Base-by-base conservation (phyloP, 2,329 filamentous ascomycete species). In the Exutisphaerella laricina region DNA sequence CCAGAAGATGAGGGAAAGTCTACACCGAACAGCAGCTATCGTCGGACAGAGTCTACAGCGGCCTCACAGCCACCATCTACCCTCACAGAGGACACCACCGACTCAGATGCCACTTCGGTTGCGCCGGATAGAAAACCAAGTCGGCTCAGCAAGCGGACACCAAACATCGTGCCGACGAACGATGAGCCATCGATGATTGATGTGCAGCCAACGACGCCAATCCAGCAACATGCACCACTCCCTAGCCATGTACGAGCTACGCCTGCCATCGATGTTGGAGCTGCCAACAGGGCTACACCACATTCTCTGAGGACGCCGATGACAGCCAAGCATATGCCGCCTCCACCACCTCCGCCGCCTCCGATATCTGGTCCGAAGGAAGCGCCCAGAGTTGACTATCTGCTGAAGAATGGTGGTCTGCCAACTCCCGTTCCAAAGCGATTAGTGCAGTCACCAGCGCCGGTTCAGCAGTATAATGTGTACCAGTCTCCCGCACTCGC, bases 321-420 rank as follows among this genome's bases (percentile, higher is more conserved):
- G 33, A 56, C 58, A 16, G 53, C 56, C 4, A 51, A 49, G 38
- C 50, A 55, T 40, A 46, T 53, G 42, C 50, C 42, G 13, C 66
- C 77, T 26, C 71, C 70, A 12, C 79, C 87, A 1, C 87, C 86
- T 0, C 88, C 85, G 2, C 84, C 87, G 1, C 81, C 84, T 1
- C 77, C 88, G 6, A 77, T 80, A 53, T 70, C 81, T 39, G 53
- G 75, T 29, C 73, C 77, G 25, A 73, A 82, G 31, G 80, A 88
- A 29, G 75, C 82, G 9, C 90, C 90, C 1, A 79, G 86, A 48
- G 88, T 97, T 13, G 90, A 97, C 62, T 97, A 97, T 61, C 72
- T 97, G 13, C 74, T 96, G 41, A 87, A 92, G 57, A 84, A 96
- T 63, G 90, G 90, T 28, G 90, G 90, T 1, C 69, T 97, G 13